These are phyloP conservation scores for Aspergillus sp. DNA, from an alignment of 2,329 filamentous ascomycete species.

Conservation along the genomic window DNA sequence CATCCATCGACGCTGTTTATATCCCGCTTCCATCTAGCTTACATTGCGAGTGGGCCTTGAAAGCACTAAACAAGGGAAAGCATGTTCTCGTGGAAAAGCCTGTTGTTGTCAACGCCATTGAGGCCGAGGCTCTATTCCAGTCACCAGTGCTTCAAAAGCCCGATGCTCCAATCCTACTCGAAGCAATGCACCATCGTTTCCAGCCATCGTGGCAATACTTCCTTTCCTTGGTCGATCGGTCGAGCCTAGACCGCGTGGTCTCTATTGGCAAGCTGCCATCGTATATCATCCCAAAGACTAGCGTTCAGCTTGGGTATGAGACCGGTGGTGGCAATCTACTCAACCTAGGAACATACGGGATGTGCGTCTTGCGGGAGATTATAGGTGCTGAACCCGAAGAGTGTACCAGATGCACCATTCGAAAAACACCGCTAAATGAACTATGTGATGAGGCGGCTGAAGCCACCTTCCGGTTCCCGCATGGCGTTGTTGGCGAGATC, in stretches of 20 bases:
- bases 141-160: constrained; percentile 21
- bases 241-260: background rate
- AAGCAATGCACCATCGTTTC: constrained; percentile 55
- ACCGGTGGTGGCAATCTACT: constrained; percentile 44
- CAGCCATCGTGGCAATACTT: constrained; percentile 51
- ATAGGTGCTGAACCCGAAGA: constrained; percentile 41
- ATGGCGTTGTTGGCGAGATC: constrained; percentile 15
- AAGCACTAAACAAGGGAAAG: constrained; percentile 51
- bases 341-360: constrained; percentile 40
- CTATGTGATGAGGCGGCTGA: constrained; percentile 12
- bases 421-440: constrained; percentile 22
- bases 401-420: constrained; percentile 33
- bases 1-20: constrained; percentile 40
- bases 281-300: constrained; percentile 45
- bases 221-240: constrained; percentile 3
- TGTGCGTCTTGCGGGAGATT: constrained; percentile 41
- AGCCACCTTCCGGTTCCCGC: constrained; percentile 14
- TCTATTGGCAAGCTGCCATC: constrained; percentile 23
- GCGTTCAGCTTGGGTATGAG: constrained; percentile 43
- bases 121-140: constrained; percentile 37
- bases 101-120: constrained; percentile 45
- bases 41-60: constrained; percentile 50
- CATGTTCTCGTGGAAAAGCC: constrained; percentile 60
- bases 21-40: constrained; percentile 47
- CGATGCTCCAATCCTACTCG: constrained; percentile 49